Conservation (phyloP, 2,329 filamentous ascomycete genomes). For the Elsinoe necatrix region DNA sequence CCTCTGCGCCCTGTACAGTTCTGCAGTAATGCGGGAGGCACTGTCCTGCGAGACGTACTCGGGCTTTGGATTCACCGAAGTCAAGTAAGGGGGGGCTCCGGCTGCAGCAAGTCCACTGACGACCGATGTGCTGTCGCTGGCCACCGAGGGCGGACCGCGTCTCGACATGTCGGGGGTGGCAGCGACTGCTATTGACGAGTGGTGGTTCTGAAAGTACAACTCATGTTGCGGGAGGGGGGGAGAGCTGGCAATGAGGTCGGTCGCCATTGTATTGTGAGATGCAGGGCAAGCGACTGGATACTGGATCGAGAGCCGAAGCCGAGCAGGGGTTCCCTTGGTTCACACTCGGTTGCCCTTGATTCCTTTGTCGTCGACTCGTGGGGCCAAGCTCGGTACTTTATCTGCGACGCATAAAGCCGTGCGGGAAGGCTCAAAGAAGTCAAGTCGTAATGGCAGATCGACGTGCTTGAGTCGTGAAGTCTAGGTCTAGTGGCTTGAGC, state of each 20-base stretch:
- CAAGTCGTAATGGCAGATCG: slow-evolving; percentile 5
- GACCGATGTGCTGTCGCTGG: slow-evolving; percentile 14
- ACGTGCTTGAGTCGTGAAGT: slow-evolving; percentile 9
- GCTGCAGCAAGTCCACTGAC: background rate
- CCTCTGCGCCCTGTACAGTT: slow-evolving; percentile 69
- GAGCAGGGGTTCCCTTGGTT: background rate
- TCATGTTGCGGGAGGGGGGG: slow-evolving; percentile 14
- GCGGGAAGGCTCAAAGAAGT: background rate
- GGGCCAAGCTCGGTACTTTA: slow-evolving; percentile 7
- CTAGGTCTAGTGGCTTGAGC: background rate
- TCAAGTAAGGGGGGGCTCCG: slow-evolving; percentile 6
- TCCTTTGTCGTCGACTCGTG: background rate
- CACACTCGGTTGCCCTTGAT: background rate
- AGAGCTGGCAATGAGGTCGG: slow-evolving; percentile 16
- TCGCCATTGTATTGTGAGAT: slow-evolving; percentile 5
- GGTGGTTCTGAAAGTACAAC: slow-evolving; percentile 15
- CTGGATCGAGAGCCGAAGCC: slow-evolving; percentile 10
- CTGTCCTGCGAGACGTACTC: slow-evolving; percentile 83
- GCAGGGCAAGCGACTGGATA: slow-evolving; percentile 7
- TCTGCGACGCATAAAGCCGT: slow-evolving; percentile 14
- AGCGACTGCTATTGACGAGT: slow-evolving; percentile 10
- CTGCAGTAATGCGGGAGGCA: slow-evolving; percentile 84
- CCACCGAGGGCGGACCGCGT: slow-evolving; percentile 8
- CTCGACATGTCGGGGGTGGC: slow-evolving; percentile 13
- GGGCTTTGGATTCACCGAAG: slow-evolving; percentile 55